A percentile compares a stretch with the other conserved stretches of the same genome.
These are phyloP conservation scores for Cnidoscolus chayamansa DNA, from an alignment of 441 rosid species.

Conservation along the genomic window DNA sequence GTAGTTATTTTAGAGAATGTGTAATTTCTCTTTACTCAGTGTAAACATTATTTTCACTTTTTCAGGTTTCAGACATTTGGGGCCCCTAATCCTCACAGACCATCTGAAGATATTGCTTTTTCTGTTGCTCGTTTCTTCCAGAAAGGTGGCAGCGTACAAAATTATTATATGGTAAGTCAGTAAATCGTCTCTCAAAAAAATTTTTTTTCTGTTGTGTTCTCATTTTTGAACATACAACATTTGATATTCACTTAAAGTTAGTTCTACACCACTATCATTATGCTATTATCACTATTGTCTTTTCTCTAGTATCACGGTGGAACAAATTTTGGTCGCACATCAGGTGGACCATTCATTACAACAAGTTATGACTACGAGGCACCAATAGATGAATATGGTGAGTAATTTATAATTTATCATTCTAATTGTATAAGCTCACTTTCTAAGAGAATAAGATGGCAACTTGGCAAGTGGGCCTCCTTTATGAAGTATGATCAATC, in stretches of 20 bases:
- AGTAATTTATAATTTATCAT: constrained; percentile 22
- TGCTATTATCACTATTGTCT: not conserved
- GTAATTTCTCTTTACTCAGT: constrained; percentile 5
- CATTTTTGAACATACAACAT: not conserved
- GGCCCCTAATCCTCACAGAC: constrained; percentile 85
- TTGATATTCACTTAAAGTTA: not conserved
- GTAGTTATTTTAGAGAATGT: not conserved
- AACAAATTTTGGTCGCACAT: constrained; percentile 89
- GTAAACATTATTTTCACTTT: not conserved
- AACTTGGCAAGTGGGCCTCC: not conserved
- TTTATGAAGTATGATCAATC: not conserved
- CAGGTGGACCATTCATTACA: constrained; percentile 95
- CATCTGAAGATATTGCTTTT: constrained; percentile 82
- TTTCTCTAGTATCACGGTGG: constrained; percentile 85
- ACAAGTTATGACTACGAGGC: constrained; percentile 99
- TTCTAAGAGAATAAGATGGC: constrained; percentile 1
- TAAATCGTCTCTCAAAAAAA: constrained; percentile 18
- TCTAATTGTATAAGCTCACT: constrained; percentile 7
- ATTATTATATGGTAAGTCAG: constrained; percentile 79
- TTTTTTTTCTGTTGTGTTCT: not conserved
- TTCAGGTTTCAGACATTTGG: constrained; percentile 93
- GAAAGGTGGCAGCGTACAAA: constrained; percentile 82
- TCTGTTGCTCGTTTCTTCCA: constrained; percentile 93
- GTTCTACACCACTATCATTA: not conserved
- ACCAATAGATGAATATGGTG: constrained; percentile 96